These are phyloP conservation scores for Aspergillus ruber DNA, from an alignment of 2,329 filamentous ascomycete species.

Conservation along the genomic window DNA sequence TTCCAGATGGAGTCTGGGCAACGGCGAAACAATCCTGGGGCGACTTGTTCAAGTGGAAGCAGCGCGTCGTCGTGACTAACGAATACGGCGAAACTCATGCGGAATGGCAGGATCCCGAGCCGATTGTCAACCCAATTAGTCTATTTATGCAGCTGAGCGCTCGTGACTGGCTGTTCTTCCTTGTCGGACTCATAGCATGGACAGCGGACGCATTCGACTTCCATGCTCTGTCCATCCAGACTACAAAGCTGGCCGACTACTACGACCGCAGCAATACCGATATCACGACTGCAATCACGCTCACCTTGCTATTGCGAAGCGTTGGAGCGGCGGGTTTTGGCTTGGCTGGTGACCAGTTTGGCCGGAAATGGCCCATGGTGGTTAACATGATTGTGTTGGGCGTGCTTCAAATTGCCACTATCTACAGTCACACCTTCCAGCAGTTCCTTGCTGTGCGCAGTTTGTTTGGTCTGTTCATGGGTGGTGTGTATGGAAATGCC, in stretches of 20 bases:
- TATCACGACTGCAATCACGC: constrained; percentile 55
- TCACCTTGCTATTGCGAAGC: constrained; percentile 68
- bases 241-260: constrained; percentile 59
- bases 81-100: constrained; percentile 57
- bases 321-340: constrained; percentile 72
- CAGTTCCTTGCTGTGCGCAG: constrained; percentile 69
- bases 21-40: constrained; percentile 58
- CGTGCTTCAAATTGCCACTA: constrained; percentile 68
- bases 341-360: constrained; percentile 69
- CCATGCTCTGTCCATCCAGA: constrained; percentile 72
- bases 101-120: constrained; percentile 63
- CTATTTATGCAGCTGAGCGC: constrained; percentile 58
- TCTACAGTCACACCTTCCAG: constrained; percentile 64
- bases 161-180: constrained; percentile 68
- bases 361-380: constrained; percentile 75
- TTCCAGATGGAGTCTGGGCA: constrained; percentile 59
- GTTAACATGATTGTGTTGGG: constrained; percentile 69
- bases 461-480: constrained; percentile 74
- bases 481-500: constrained; percentile 71
- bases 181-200: constrained; percentile 70
- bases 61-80: constrained; percentile 54
- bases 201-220: constrained; percentile 80
- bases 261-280: constrained; percentile 58
- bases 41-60: constrained; percentile 68
- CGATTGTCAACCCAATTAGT: constrained; percentile 62